Evolutionary conservation across 2,329 filamentous ascomycete species (phyloP).

Genomic region (Beauveria varroae): DNA sequence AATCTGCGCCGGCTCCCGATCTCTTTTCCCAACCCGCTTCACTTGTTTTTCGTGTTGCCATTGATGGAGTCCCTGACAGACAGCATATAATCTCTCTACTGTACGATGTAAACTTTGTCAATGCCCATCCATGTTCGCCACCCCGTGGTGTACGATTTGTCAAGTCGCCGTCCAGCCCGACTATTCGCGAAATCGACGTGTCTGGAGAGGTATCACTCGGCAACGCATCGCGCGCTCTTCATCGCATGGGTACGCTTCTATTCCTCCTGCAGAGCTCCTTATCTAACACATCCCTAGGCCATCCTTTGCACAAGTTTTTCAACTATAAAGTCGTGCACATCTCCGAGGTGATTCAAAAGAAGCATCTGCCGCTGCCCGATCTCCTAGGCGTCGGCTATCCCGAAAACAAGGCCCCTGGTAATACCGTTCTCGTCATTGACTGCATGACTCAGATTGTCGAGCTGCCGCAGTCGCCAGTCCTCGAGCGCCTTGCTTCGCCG

Average conservation of each 20-base stretch:
- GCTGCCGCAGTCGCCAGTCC: slow-evolving; percentile 41
- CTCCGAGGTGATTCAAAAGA: slow-evolving; percentile 44
- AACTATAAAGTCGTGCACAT: slow-evolving; percentile 54
- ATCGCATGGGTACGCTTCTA: slow-evolving; percentile 36
- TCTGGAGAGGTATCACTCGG: slow-evolving; percentile 36
- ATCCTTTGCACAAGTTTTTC: slow-evolving; percentile 56
- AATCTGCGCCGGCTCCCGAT: slow-evolving; percentile 24
- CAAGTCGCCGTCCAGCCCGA: slow-evolving; percentile 52
- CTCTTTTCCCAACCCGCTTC: slow-evolving; percentile 28
- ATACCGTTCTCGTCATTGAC: slow-evolving; percentile 51
- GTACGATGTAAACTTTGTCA: slow-evolving; percentile 58
- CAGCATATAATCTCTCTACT: slow-evolving; percentile 38
- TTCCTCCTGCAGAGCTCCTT: neutral
- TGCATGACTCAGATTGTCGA: slow-evolving; percentile 49
- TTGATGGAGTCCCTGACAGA: slow-evolving; percentile 32
- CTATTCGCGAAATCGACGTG: slow-evolving; percentile 49
- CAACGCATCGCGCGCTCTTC: slow-evolving; percentile 38
- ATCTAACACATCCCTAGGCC: slow-evolving; percentile 33
- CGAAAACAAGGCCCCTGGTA: slow-evolving; percentile 22
- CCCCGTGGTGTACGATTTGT: slow-evolving; percentile 50
- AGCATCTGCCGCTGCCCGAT: slow-evolving; percentile 37
- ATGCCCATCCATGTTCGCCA: slow-evolving; percentile 56
- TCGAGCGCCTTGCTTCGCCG: slow-evolving; percentile 27
- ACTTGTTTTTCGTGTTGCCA: slow-evolving; percentile 27
- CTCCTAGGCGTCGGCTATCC: slow-evolving; percentile 32